Percentiles rank a stretch among this genome's conserved stretches.
Conservation (phyloP, 1,139 yeast genomes). For the Pichia sp. region DNA sequence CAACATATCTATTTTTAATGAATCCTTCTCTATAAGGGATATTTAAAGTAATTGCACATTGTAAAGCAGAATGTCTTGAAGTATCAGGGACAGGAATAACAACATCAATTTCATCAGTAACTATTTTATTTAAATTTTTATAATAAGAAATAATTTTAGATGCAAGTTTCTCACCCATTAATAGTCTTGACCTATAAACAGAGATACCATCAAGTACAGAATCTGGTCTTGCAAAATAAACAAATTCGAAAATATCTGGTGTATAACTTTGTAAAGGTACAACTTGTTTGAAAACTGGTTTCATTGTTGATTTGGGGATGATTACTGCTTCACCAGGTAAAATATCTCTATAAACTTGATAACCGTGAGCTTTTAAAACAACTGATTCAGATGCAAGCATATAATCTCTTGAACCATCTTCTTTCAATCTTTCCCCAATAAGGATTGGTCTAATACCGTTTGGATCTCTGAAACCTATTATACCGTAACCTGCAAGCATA, state of each 20-base stretch:
- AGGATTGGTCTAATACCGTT: constrained; percentile 91
- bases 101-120: constrained; percentile 65
- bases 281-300: constrained; percentile 81
- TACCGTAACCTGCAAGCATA: constrained; percentile 92
- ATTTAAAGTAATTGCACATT: constrained; percentile 75
- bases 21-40: constrained; percentile 95
- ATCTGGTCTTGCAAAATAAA: constrained; percentile 96
- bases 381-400: constrained; percentile 96
- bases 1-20: constrained; percentile 92
- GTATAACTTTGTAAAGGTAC: constrained; percentile 73
- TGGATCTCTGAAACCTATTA: constrained; percentile 95
- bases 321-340: constrained; percentile 96
- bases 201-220: constrained; percentile 92
- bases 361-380: constrained; percentile 91
- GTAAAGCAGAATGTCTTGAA: constrained; percentile 87
- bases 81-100: constrained; percentile 99
- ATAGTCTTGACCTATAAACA: constrained; percentile 85
- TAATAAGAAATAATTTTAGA: constrained; percentile 52
- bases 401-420: constrained; percentile 74
- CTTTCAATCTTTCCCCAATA: constrained; percentile 67
- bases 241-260: constrained; percentile 96
- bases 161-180: constrained; percentile 91
- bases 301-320: constrained; percentile 61
- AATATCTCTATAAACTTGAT: constrained; percentile 68
- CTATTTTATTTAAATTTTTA: constrained; percentile 37